Base-by-base conservation (phyloP, 345 rosid species). In the Trapa bicornis region DNA sequence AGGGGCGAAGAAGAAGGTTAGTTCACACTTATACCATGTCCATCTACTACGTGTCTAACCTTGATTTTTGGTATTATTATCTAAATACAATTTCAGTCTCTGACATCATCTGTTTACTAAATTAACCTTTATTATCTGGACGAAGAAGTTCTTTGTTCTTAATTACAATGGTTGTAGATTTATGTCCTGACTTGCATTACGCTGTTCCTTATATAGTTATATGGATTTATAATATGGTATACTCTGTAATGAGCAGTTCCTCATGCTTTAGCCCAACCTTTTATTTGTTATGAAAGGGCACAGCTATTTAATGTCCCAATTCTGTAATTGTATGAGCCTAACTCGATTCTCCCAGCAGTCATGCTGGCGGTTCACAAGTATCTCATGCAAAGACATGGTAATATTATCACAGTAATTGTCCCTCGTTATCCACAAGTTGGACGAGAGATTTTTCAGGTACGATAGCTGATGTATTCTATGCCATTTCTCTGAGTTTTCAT, bases 391-490 rank as follows among this genome's bases (percentile, higher is more conserved):
- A 75, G 69, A 67, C 78, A 78, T 80, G 83, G 89, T 29, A 80
- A 82, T 68, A 71, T 88, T 32, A 58, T 88, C 70, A 82, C 85
- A 50, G 81, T 92, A 58, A 75, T 89, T 62, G 96, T 80, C 69
- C 96, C 98, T 74, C 88, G 96, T 15, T 81, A 92, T 78, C 95
- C 95, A 48, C 82, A 82, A 61, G 91, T 83, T 75, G 96, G 91
- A 66, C 78, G 68, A 74, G 80, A 85, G 73, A 83, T 92, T 64
- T 87, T 82, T 74, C 81, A 76, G 75, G 98, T 92, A 91, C 48
- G 87, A 41, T 71, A 3, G 37, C 38, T 32, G 16, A 8, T 58
- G 37, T 29, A 32, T 33, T 58, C 63, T 58, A 13, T 32, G 33
- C 38, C 37, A 10, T 41, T 41, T 41, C 7, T 41, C 7, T 41